Evolutionary conservation across 257 asterid species (phyloP).

Genomic region (Gentiana straminea): DNA sequence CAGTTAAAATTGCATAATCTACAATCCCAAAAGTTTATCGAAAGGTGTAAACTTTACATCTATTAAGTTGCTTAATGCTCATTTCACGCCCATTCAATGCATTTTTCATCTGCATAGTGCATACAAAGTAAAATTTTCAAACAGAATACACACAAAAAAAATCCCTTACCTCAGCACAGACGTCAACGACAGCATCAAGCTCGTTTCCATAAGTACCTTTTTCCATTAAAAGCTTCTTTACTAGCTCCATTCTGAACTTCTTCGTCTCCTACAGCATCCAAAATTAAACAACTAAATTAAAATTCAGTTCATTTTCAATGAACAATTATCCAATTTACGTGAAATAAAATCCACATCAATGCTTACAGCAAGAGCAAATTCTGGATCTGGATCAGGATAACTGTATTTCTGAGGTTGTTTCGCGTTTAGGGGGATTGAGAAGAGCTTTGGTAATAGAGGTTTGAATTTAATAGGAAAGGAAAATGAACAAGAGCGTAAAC

Average conservation of each 20-base stretch:
- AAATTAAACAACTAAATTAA: not conserved
- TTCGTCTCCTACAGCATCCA: conserved; percentile 32
- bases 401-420: conserved; percentile 27
- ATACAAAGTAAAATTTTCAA: no score
- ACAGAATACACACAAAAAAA: not conserved
- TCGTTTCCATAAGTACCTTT: conserved; percentile 38
- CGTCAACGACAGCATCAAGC: conserved; percentile 37
- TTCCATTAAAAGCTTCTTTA: conserved; percentile 37
- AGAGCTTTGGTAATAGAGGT: conserved; percentile 10
- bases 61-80: no score
- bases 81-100: no score
- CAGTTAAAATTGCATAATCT: no score
- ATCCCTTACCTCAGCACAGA: conserved; percentile 32
- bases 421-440: conserved; percentile 17
- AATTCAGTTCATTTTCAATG: no score
- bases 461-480: conserved; percentile 1
- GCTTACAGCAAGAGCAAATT: conserved; percentile 50
- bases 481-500: conserved; percentile 12
- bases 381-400: conserved; percentile 55
- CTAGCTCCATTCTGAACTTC: conserved; percentile 47
- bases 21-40: no score
- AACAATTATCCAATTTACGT: not conserved
- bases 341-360: not conserved
- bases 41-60: no score
- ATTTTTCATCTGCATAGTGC: no score